Evolutionary conservation across 306 rosid species (phyloP).

Genomic region (Vigna reflexopilosa): DNA sequence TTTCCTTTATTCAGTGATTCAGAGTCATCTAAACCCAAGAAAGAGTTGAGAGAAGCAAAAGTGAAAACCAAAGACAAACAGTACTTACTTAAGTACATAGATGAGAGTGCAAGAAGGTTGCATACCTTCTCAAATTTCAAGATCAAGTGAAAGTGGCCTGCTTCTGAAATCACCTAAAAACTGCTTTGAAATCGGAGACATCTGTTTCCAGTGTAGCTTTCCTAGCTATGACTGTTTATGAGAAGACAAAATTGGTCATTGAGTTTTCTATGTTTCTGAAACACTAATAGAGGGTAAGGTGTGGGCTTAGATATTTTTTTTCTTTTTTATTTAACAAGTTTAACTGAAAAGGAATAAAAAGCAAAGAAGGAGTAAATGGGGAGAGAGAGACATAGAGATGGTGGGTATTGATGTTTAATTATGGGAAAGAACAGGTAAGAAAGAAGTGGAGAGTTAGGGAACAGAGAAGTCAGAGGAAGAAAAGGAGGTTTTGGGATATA

Average conservation of each 20-base stretch:
- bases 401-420: conserved; percentile 63
- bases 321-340: not conserved
- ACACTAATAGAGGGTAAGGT: conserved; percentile 44
- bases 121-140: conserved; percentile 48
- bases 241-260: conserved; percentile 51
- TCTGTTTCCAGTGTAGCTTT: conserved; percentile 44
- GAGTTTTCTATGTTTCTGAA: conserved; percentile 50
- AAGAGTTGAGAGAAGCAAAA: conserved; percentile 35
- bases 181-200: conserved; percentile 61
- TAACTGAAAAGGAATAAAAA: conserved; percentile 39
- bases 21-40: conserved; percentile 28
- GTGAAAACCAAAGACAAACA: conserved; percentile 33
- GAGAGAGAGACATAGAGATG: conserved; percentile 46
- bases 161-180: conserved; percentile 46
- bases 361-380: conserved; percentile 31
- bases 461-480: conserved; percentile 58
- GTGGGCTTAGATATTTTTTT: conserved; percentile 38
- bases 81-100: conserved; percentile 27
- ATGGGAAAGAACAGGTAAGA: conserved; percentile 62
- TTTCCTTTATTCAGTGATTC: conserved; percentile 26
- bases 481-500: conserved; percentile 47
- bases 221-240: conserved; percentile 49
- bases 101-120: conserved; percentile 35
- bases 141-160: conserved; percentile 49
- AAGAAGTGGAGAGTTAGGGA: conserved; percentile 51